Conservation (phyloP, 1,284 basidiomycete species). For the Taiwanofungus camphoratus region DNA sequence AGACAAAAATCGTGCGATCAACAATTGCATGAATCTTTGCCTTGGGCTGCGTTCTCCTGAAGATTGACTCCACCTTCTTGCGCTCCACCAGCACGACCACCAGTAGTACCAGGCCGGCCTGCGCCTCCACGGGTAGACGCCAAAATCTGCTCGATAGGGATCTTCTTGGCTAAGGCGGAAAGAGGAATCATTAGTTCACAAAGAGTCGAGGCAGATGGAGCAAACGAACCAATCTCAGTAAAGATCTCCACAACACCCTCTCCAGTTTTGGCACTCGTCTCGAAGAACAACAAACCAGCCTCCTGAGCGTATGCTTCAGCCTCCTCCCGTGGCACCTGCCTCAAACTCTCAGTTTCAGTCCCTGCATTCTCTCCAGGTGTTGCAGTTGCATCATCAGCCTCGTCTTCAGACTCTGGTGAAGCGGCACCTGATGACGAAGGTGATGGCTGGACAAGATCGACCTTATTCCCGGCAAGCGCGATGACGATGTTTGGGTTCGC, state of each 20-base stretch:
- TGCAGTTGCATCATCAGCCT: conserved; percentile 82
- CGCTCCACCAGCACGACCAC: conserved; percentile 44
- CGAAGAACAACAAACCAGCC: conserved; percentile 90
- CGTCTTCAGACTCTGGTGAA: conserved; percentile 67
- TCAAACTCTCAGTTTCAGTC: conserved; percentile 61
- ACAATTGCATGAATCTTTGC: conserved; percentile 79
- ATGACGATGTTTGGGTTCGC: conserved; percentile 99
- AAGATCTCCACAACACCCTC: conserved; percentile 96
- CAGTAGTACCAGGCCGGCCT: conserved; percentile 55
- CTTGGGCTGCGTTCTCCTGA: conserved; percentile 60
- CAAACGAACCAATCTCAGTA: conserved; percentile 86
- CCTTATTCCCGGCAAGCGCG: conserved; percentile 92
- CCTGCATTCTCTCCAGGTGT: conserved; percentile 64
- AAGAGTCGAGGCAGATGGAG: conserved; percentile 8
- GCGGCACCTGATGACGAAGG: conserved; percentile 45
- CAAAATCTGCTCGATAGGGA: conserved; percentile 89
- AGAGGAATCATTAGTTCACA: background rate
- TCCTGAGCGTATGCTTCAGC: conserved; percentile 96
- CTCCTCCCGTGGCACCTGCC: conserved; percentile 90
- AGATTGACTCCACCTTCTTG: conserved; percentile 68
- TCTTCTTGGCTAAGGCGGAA: conserved; percentile 78
- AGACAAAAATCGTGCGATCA: conserved; percentile 20
- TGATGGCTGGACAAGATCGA: conserved; percentile 83
- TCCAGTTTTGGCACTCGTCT: conserved; percentile 97
- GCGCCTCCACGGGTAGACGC: conserved; percentile 66